phyloP scores from a whole-genome alignment of 1,284 basidiomycete genomes.

The Apiotrichum akiyoshidainum region DNA sequence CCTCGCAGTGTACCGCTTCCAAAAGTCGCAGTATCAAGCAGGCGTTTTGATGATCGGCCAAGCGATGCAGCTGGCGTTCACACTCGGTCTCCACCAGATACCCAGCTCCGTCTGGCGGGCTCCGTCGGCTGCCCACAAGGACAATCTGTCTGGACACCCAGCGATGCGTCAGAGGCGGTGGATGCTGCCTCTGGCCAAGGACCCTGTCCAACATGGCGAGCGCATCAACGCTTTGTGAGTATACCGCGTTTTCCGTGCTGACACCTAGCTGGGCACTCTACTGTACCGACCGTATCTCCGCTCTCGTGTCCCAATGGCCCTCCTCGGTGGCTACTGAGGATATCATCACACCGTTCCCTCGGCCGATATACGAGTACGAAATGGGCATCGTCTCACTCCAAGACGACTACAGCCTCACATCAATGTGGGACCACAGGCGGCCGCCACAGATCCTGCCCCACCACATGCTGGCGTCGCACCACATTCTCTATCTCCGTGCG shows the following conservation, averaged over 20 bases:
- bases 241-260: background rate
- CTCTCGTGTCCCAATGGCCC: conserved; percentile 37
- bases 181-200: conserved; percentile 31
- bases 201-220: conserved; percentile 41
- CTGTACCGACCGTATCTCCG: conserved; percentile 29
- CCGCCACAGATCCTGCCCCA: conserved; percentile 15
- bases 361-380: conserved; percentile 42
- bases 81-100: conserved; percentile 45
- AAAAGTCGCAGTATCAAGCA: conserved; percentile 35
- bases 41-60: conserved; percentile 42
- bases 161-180: conserved; percentile 35
- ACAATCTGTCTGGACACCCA: conserved; percentile 11
- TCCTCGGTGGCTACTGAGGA: conserved; percentile 30
- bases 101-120: conserved; percentile 28
- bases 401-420: conserved; percentile 31
- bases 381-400: conserved; percentile 30
- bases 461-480: conserved; percentile 25
- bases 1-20: conserved; percentile 39
- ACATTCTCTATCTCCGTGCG: conserved; percentile 29
- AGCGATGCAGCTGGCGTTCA: conserved; percentile 46
- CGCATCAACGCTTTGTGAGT: conserved; percentile 46
- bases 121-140: conserved; percentile 8
- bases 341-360: conserved; percentile 40
- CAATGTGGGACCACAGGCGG: conserved; percentile 18
- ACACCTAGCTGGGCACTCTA: conserved; percentile 38